phyloP scores from a whole-genome alignment of 176 grass and related monocot genomes.

The Eleusine indica region DNA sequence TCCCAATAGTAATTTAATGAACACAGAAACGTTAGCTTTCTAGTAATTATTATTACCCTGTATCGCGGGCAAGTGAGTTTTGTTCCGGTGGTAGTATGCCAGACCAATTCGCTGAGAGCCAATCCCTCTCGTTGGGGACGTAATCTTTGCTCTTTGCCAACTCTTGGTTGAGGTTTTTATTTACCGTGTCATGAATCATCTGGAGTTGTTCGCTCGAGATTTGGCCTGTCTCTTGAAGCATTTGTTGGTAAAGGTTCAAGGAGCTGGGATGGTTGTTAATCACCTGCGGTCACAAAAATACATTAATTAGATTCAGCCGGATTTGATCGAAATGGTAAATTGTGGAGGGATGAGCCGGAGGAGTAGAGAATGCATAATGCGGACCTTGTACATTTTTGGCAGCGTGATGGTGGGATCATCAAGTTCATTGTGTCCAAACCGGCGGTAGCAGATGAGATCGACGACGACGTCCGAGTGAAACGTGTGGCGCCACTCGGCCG shows the following conservation, averaged over 20 bases:
- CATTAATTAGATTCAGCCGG: background rate
- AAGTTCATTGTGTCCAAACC: slow-evolving; percentile 96
- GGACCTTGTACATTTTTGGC: slow-evolving; percentile 85
- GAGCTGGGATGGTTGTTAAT: slow-evolving; percentile 87
- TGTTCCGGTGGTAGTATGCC: slow-evolving; percentile 94
- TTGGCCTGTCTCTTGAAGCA: slow-evolving; percentile 66
- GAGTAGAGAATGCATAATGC: background rate
- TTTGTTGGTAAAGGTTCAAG: slow-evolving; percentile 80
- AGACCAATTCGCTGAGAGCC: slow-evolving; percentile 94
- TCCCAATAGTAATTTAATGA: background rate
- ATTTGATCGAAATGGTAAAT: too few species aligned
- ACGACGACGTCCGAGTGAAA: slow-evolving; percentile 96
- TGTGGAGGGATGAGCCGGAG: too few species aligned
- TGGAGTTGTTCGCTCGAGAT: slow-evolving; percentile 66
- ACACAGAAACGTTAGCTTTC: background rate
- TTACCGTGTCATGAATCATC: slow-evolving; percentile 81
- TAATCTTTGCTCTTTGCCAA: slow-evolving; percentile 88
- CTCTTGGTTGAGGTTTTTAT: slow-evolving; percentile 77
- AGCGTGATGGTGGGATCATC: slow-evolving; percentile 94
- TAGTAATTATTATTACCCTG: slow-evolving; percentile 52
- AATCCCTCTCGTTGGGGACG: slow-evolving; percentile 81
- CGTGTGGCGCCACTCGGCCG: slow-evolving; percentile 89
- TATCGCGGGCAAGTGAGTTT: slow-evolving; percentile 87
- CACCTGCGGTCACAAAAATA: slow-evolving; percentile 50
- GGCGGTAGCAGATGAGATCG: slow-evolving; percentile 86